Evolutionary conservation across 805 yeast genomes (phyloP), one percentile per base, ranked within the genome.

Genomic region (Alloascoidea africana): DNA sequence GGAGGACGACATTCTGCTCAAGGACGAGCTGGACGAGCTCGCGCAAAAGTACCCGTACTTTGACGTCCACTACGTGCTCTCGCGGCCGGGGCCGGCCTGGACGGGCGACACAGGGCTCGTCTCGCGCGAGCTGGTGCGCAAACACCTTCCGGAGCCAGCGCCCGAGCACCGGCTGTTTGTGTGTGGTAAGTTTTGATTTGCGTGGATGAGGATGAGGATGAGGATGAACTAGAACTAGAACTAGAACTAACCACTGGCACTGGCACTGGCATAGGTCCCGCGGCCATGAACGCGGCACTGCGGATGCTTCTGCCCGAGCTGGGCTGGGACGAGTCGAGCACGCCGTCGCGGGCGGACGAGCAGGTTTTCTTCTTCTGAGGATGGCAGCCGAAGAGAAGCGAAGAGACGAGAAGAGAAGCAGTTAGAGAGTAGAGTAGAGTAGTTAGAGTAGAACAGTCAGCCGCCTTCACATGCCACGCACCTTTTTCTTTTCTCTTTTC

Each of bases 1-100:
- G 4, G 80, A 70, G 44, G 78, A 80, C 47, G 93, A 82, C 56
- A 79, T 82, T 41, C 62, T 82, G 48, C 63, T 82, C 49, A 77
- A 67, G 48, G 73, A 65, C 5, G 94, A 82, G 55, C 58, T 82
- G 34, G 87, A 82, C 49, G 84, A 77, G 42, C 68, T 81, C 43
- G 66, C 74, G 32, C 62, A 57, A 32, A 68, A 67, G 46, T 78
- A 76, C 48, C 83, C 87, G 8, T 14, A 34, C n/a, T 23, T 23
- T 23, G n/a, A 23, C n/a, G 30, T 23, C n/a, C 30, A 23, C n/a
- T 23, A 23, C n/a, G n/a, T 23, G 8, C 8, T 23, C 8, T 8
- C 8, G 8, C 8, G n/a, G n/a, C n/a, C 30, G n/a, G n/a, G 13
- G n/a, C n/a, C 30, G n/a, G 8, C 30, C 8, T 23, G 30, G 30